These are phyloP conservation scores for Geoglossum cookeanum DNA, from an alignment of 2,329 filamentous ascomycete species.

Conservation along the genomic window DNA sequence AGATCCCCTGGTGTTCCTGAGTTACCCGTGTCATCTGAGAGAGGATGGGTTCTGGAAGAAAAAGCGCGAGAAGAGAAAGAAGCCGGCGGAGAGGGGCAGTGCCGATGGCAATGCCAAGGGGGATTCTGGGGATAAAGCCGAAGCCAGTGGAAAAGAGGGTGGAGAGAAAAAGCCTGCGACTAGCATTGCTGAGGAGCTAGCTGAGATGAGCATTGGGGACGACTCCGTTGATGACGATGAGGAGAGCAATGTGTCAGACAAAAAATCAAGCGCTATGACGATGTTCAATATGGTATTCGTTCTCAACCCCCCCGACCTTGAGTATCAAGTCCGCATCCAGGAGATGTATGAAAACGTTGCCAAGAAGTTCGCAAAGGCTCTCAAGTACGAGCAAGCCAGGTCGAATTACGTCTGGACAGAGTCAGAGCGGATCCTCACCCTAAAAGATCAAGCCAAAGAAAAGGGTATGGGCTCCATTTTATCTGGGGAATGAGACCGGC, in stretches of 20 bases:
- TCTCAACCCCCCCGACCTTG: constrained; percentile 57
- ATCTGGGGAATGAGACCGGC: constrained; percentile 10
- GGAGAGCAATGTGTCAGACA: constrained; percentile 24
- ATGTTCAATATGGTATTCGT: constrained; percentile 99
- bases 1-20: constrained; percentile 61
- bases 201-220: background rate
- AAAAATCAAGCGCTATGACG: constrained; percentile 56
- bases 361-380: constrained; percentile 78
- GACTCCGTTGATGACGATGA: constrained; percentile 13
- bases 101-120: background rate
- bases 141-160: background rate
- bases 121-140: background rate
- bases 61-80: constrained; percentile 30
- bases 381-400: constrained; percentile 82
- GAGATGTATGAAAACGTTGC: constrained; percentile 80
- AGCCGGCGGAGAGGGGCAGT: constrained; percentile 1
- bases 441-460: constrained; percentile 70
- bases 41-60: constrained; percentile 62
- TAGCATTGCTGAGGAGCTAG: background rate
- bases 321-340: constrained; percentile 50
- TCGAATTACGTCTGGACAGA: constrained; percentile 85
- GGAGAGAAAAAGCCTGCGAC: background rate
- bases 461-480: constrained; percentile 22
- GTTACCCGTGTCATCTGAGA: constrained; percentile 65
- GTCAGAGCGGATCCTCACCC: constrained; percentile 58